Base-by-base conservation (phyloP, 139 green algal species). In the Chlorella sp. region DNA sequence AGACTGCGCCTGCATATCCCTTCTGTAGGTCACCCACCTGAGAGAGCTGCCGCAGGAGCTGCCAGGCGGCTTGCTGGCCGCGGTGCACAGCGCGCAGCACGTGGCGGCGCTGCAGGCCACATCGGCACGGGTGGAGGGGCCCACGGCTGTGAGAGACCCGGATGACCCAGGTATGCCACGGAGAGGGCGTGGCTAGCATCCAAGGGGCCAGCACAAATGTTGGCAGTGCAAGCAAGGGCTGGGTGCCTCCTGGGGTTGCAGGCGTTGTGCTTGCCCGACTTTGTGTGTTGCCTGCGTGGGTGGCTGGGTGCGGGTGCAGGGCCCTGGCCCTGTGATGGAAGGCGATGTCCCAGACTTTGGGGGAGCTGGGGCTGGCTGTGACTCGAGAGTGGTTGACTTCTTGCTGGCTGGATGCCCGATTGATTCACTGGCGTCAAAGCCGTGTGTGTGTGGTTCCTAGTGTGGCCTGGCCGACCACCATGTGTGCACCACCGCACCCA, bases 41-140 rank as follows among this genome's bases (percentile, higher is more conserved):
- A 4, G 39, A 0, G 76, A 87, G 64, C 89, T 22, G 86, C 89
- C 68, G 83, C 69, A 73, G 0, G 19, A 85, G 36, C 68, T 92
- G 18, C 42, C 82, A 53, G 57, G 77, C 2, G 90, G 90, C 3
- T 77, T 94, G 36, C 69, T 97, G 19, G 85, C 83, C 14, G 76
- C 93, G 32, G 91, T 97, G 26, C 95, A 97, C 82, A 89, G 89
- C n/a, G 42, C 61, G 3, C 69, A 90, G 1, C 96, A 96, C 85
- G 42, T 96, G 9, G 37, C 39, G 0, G 86, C 61, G 26, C 77
- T 96, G 80, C 34, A 89, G 37, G 84, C 92, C 48, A 78, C 60
- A 5, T 60, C 85, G 19, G 48, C 78, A 19, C 37, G 39, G 40
- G 28, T 64, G 19, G 34, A 24, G 32, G 71, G 18, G 32, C 34